phyloP scores from a whole-genome alignment of 306 rosid genomes.

The Dicorynia guianensis region DNA sequence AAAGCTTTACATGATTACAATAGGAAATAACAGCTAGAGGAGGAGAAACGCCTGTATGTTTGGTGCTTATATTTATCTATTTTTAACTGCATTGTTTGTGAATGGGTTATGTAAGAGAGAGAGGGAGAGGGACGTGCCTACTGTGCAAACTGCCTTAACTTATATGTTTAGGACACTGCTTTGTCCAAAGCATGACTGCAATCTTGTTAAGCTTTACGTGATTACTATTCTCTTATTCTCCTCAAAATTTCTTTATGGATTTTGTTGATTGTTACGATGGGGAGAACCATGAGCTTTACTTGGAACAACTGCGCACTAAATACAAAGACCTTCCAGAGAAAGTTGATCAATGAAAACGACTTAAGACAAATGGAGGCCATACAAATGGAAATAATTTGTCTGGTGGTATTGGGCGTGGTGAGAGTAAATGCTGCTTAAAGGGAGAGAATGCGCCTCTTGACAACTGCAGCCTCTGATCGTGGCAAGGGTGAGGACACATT shows the following conservation, averaged over 20 bases:
- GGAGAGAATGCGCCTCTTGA: constrained; percentile 98
- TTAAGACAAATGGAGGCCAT: constrained; percentile 66
- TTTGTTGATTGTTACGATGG: constrained; percentile 46
- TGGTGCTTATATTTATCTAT: constrained; percentile 16
- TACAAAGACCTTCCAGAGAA: constrained; percentile 82
- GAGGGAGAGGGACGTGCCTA: constrained; percentile 5
- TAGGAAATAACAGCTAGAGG: constrained; percentile 79
- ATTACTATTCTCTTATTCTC: constrained; percentile 27
- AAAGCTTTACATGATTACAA: background rate
- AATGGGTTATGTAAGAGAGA: background rate
- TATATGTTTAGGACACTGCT: constrained; percentile 17
- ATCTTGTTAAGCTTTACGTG: constrained; percentile 33
- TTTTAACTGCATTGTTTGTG: constrained; percentile 6
- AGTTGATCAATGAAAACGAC: constrained; percentile 75
- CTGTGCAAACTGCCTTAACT: background rate
- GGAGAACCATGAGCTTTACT: constrained; percentile 88
- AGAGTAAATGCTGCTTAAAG: constrained; percentile 95
- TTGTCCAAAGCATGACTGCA: constrained; percentile 30
- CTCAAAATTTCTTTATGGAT: constrained; percentile 28
- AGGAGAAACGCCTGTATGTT: constrained; percentile 78
- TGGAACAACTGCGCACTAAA: constrained; percentile 74
- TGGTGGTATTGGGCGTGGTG: constrained; percentile 90
- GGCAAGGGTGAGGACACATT: constrained; percentile 95
- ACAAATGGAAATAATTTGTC: constrained; percentile 68
- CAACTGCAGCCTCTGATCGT: constrained; percentile 96